Evolutionary conservation across 352 stramenopile species (phyloP).

Genomic region (Pythium oligandrum): DNA sequence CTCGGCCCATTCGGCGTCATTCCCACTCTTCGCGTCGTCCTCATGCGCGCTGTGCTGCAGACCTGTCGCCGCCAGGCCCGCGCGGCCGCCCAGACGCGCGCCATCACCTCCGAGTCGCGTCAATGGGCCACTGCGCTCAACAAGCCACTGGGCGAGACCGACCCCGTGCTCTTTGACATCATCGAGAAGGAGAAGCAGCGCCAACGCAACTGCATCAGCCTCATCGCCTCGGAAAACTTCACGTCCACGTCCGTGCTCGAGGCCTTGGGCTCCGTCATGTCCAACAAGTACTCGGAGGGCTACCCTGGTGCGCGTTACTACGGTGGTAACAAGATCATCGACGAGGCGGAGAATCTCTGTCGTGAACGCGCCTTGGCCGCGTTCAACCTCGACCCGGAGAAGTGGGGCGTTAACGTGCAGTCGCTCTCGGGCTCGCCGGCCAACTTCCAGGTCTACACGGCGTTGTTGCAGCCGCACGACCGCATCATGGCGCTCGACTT

Average conservation of each 20-base stretch:
- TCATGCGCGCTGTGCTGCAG: conserved; percentile 21
- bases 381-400: conserved; percentile 95
- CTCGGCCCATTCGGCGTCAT: too few relatives aligned
- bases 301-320: conserved; percentile 98
- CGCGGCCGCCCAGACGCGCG: conserved; percentile 11
- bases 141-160: conserved; percentile 79
- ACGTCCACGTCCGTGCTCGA: conserved; percentile 97
- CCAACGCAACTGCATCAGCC: conserved; percentile 96
- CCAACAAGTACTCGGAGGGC: conserved; percentile 99
- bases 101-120: conserved; percentile 54
- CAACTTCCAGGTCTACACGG: conserved; percentile 99
- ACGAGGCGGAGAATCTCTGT: conserved; percentile 98
- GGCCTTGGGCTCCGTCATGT: conserved; percentile 97
- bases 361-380: conserved; percentile 95
- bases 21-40: not conserved
- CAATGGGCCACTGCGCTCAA: conserved; percentile 85
- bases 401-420: conserved; percentile 98
- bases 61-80: conserved; percentile 12
- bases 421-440: conserved; percentile 96
- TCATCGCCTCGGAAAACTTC: conserved; percentile 99
- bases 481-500: conserved; percentile 98
- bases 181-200: conserved; percentile 98
- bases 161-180: conserved; percentile 92
- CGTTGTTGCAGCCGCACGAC: conserved; percentile 97
- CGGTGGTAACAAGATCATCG: conserved; percentile 99